A percentile compares a stretch with the other conserved stretches of the same genome.
phyloP scores from a whole-genome alignment of 2,329 filamentous ascomycete genomes.

The Chalara sp. region DNA sequence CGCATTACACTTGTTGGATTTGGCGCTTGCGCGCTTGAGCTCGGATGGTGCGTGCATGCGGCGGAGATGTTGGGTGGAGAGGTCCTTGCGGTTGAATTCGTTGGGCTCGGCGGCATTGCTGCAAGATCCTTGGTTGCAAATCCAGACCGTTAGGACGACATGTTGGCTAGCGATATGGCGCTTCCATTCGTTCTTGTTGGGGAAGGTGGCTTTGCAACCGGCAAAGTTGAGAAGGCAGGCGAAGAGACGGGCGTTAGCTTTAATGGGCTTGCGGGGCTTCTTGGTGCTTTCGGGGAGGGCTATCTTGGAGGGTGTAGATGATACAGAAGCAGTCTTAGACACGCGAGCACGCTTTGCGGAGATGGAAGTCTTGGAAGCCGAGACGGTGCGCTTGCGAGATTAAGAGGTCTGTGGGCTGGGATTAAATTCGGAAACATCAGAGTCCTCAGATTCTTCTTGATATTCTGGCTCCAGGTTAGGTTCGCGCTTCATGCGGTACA shows the following conservation, averaged over 20 bases:
- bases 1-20: conserved; percentile 26
- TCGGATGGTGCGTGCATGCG: conserved; percentile 68
- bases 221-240: conserved; percentile 74
- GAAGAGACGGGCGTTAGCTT: conserved; percentile 52
- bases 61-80: conserved; percentile 81
- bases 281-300: background rate
- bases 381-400: conserved; percentile 11
- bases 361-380: conserved; percentile 1
- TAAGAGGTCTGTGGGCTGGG: conserved; percentile 8
- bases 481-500: background rate
- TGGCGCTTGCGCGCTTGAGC: conserved; percentile 26
- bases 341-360: conserved; percentile 12
- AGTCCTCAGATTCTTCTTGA: conserved; percentile 10
- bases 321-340: conserved; percentile 4
- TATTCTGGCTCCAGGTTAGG: conserved; percentile 12
- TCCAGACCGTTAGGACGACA: conserved; percentile 65
- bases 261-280: background rate
- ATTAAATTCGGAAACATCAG: conserved; percentile 19
- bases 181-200: conserved; percentile 92
- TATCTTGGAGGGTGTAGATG: background rate
- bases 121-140: conserved; percentile 45
- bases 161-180: conserved; percentile 79
- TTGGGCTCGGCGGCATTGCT: conserved; percentile 17
- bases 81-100: conserved; percentile 80
- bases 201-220: conserved; percentile 66